Base-by-base conservation (phyloP, 306 rosid species). In the Astragalus glycyphyllos region DNA sequence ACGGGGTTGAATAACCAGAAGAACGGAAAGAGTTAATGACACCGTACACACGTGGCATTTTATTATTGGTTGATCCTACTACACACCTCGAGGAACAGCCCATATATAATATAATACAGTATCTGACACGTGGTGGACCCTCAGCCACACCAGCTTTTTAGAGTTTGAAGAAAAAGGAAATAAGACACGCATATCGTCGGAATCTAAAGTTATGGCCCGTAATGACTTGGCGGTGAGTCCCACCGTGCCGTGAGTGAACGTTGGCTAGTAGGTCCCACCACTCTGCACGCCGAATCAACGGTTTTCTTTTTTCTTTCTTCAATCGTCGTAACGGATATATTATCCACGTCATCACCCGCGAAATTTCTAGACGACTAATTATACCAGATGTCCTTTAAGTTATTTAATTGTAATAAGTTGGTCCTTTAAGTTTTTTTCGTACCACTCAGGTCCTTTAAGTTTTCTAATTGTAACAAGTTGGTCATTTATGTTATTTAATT, bases 151-250 rank as follows among this genome's bases (percentile, higher is more conserved):
- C 55, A 66, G 73, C 12, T 12, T 40, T 50, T 72, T 17, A 3
- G 8, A 23, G 2, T 6, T 6, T 3, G 1, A 26, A 31, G 53
- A 23, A 59, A 51, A 31, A 7, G 9, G 2, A 29, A 57, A 38
- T 35, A 35, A 34, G 12, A 56, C 80, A 75, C 50, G 50, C 50
- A 42, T 42, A 64, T 15, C 58, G 31, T 40, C 58, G 59, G 26
- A 50, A 5, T 8, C 7, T 11, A 65, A 83, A 83, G 74, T 72
- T 76, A 80, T 83, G 87, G 84, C 38, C 44, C 57, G 54, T 68
- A 77, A 44, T 11, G 48, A 5, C 48, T 75, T 72, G 87, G 78
- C 87, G 87, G 87, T 80, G 23, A 0, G 23, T 56, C 71, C 37
- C n/a, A n/a, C n/a, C n/a, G n/a, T n/a, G 32, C 56, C 26, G 42